Evolutionary conservation across 2,329 filamentous ascomycete species (phyloP), one percentile per base, ranked within the genome.

Genomic region (Basipetospora chlamydospora): DNA sequence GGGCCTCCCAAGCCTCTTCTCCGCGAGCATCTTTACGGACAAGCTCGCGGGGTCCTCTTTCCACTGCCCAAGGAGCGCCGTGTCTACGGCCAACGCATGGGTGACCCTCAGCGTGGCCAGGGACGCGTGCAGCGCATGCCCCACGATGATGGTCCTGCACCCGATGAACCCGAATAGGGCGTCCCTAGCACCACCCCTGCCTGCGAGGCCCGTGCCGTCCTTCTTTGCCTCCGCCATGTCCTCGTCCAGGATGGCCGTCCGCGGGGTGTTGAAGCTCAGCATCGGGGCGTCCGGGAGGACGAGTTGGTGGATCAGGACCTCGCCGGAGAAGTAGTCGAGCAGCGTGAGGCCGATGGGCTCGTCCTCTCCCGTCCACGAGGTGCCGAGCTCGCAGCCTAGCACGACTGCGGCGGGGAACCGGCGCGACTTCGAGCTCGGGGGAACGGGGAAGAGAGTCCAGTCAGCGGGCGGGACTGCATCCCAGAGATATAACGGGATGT

Each of bases 361-460:
- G 0, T 51, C 48, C 8, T 72, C 64, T 6, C 61, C 59, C 5
- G 50, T 51, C 7, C 45, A 43, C 2, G 61, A 52, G 0, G 54
- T 58, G 12, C 68, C 67, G 66, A 73, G 72, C 43, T 73, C 68
- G 42, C 69, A 73, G 41, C 72, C 67, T 3, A 74, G 50, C 0
- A 60, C 64, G 3, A 73, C 58, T 3, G 36, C 36, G n/a, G 8
- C 10, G 23, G 29, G 36, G 12, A 21, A 13, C 20, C 25, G 20
- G 17, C 18, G 18, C 7, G 16, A 21, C 2, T 21, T 11, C 30
- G 18, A 33, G n/a, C n/a, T n/a, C n/a, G n/a, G n/a, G n/a, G n/a
- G n/a, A n/a, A n/a, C n/a, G n/a, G n/a, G n/a, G n/a, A n/a, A n/a
- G n/a, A n/a, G n/a, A n/a, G n/a, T n/a, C n/a, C n/a, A n/a, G n/a